Percentiles rank a stretch among this genome's conserved stretches.
Conservation (phyloP, 2,329 filamentous ascomycete genomes). For the Aureobasidium sp. region DNA sequence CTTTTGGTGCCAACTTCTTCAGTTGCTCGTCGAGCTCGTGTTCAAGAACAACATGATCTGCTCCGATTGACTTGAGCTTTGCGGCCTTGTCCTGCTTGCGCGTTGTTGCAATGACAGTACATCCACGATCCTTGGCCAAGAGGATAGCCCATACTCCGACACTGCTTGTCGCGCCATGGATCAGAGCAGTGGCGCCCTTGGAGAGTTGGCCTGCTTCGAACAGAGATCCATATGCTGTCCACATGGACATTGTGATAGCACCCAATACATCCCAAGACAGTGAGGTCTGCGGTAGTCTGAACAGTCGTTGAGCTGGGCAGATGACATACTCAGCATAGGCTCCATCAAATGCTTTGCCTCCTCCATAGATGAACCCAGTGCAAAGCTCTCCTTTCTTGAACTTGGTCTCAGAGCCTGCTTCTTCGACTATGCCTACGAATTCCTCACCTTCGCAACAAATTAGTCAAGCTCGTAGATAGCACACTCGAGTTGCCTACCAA, state of each 20-base stretch:
- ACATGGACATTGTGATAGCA: constrained; percentile 12
- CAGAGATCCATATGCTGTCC: constrained; percentile 10
- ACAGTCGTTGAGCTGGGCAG: constrained; percentile 3
- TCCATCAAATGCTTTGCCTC: constrained; percentile 15
- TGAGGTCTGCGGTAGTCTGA: constrained; percentile 3
- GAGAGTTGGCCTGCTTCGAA: constrained; percentile 1
- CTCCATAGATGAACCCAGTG: constrained; percentile 14
- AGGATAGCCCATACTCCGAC: constrained; percentile 15
- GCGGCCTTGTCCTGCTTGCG: constrained; percentile 9
- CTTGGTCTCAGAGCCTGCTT: constrained; percentile 9
- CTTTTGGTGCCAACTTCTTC: background rate
- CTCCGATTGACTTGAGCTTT: constrained; percentile 1
- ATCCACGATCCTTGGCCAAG: constrained; percentile 7
- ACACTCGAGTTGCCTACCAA: background rate
- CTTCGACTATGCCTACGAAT: constrained; percentile 13
- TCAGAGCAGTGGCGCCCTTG: background rate
- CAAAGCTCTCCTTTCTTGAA: background rate
- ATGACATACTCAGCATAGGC: constrained; percentile 15
- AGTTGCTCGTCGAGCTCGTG: background rate
- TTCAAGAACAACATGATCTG: constrained; percentile 16
- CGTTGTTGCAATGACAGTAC: constrained; percentile 16
- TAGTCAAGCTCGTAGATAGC: background rate
- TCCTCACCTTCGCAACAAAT: background rate
- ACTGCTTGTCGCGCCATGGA: constrained; percentile 10
- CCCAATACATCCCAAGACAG: constrained; percentile 6